Percentiles rank a stretch among this genome's conserved stretches.
phyloP scores from a whole-genome alignment of 108 stramenopile genomes.

The Stephanodiscus minutulus region DNA sequence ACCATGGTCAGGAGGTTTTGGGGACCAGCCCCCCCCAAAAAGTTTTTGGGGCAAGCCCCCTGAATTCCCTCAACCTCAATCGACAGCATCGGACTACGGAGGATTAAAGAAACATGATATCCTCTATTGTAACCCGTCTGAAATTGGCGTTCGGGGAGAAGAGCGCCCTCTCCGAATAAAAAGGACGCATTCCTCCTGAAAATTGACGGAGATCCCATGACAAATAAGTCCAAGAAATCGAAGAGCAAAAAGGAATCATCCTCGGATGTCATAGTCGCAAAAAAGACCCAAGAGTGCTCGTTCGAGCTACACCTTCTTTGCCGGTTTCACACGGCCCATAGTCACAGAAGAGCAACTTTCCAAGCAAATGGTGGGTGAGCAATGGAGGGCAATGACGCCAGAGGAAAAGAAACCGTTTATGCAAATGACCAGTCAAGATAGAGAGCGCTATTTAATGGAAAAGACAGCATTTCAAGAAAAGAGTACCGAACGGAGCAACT shows the following conservation, averaged over 20 bases:
- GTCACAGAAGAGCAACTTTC: conserved; percentile 25
- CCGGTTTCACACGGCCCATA: conserved; percentile 65
- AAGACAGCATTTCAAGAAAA: conserved; percentile 1
- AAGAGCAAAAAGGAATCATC: conserved; percentile 1
- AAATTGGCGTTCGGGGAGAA: neutral
- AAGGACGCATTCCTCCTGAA: neutral
- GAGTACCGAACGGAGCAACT: neutral
- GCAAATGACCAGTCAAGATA: conserved; percentile 7
- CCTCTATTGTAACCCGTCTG: neutral
- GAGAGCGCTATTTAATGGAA: neutral
- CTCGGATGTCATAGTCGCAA: neutral
- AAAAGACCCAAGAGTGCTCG: conserved; percentile 55
- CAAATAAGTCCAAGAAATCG: neutral
- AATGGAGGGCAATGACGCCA: conserved; percentile 23
- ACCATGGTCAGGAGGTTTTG: too few relatives aligned
- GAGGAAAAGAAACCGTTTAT: conserved; percentile 29
- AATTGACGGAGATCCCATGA: neutral
- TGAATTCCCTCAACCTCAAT: neutral
- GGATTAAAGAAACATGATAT: neutral
- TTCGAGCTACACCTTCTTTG: conserved; percentile 71
- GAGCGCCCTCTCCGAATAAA: neutral
- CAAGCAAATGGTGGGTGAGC: conserved; percentile 4
- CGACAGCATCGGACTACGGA: neutral
- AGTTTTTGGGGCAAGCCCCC: too few relatives aligned
- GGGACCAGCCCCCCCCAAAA: too few relatives aligned